Evolutionary conservation across 73 alveolate species (phyloP).

Genomic region (Paramecium biaurelia): DNA sequence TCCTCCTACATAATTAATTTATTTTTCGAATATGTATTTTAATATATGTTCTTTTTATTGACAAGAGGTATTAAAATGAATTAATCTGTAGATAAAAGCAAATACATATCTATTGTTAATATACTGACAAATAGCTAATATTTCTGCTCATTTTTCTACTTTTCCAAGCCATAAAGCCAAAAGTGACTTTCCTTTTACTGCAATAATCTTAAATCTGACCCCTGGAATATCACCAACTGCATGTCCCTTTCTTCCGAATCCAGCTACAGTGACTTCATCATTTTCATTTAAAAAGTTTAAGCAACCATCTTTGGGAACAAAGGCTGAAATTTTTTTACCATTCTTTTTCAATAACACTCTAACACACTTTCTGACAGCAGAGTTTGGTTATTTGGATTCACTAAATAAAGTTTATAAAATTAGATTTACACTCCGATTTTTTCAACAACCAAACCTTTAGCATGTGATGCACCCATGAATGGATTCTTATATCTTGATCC

Average conservation of each 20-base stretch:
- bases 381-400: slow-evolving; percentile 81
- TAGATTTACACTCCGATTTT: slow-evolving; percentile 62
- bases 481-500: slow-evolving; percentile 80
- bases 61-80: not conserved
- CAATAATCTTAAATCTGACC: slow-evolving; percentile 78
- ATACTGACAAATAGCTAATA: not conserved
- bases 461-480: slow-evolving; percentile 80
- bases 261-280: slow-evolving; percentile 79
- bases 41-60: not conserved
- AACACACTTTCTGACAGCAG: slow-evolving; percentile 85
- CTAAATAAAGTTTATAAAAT: not conserved
- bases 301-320: slow-evolving; percentile 82
- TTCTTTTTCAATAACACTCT: slow-evolving; percentile 77
- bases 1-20: not conserved
- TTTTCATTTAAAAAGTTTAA: slow-evolving; percentile 77
- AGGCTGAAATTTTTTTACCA: slow-evolving; percentile 73
- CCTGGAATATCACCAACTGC: slow-evolving; percentile 86
- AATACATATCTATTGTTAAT: not conserved
- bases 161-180: slow-evolving; percentile 77
- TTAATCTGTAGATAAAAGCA: not conserved
- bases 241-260: slow-evolving; percentile 84
- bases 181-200: slow-evolving; percentile 79
- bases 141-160: slow-evolving; percentile 69
- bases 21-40: not conserved
- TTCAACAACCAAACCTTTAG: slow-evolving; percentile 78